These are phyloP conservation scores for Candida khao-thaluensis DNA, from an alignment of 805 yeast genomes.

Conservation along the genomic window DNA sequence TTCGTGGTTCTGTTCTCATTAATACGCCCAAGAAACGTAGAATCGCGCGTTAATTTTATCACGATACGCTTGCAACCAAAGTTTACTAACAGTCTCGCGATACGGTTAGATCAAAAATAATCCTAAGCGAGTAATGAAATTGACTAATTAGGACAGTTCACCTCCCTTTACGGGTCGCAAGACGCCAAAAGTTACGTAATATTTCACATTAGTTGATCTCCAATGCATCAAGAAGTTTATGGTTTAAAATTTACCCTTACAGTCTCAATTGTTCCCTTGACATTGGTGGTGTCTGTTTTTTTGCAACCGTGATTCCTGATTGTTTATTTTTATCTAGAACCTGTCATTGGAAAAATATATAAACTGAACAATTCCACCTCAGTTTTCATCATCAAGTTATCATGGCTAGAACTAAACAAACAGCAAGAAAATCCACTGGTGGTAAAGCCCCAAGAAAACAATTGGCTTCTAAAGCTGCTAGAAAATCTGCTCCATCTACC, in stretches of 20 bases:
- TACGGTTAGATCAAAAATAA: not conserved
- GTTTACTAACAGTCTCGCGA: conserved; percentile 2
- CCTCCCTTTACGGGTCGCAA: not conserved
- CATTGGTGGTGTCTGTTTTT: no score
- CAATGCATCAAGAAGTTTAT: not conserved
- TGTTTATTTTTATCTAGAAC: conserved; percentile 1
- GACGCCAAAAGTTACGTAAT: conserved; percentile 3
- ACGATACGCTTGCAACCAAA: not conserved
- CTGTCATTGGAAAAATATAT: not conserved
- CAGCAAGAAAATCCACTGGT: conserved; percentile 50
- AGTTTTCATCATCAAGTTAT: not conserved
- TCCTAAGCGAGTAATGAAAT: not conserved
- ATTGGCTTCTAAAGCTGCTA: conserved; percentile 49
- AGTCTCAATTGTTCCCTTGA: not conserved
- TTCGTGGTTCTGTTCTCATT: not conserved
- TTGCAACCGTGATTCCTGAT: conserved; percentile 5
- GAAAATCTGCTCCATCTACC: conserved; percentile 47
- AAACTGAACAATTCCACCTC: not conserved
- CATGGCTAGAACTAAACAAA: conserved; percentile 50
- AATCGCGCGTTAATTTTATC: not conserved
- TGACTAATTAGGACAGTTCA: not conserved
- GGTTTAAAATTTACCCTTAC: not conserved
- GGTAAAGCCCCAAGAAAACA: conserved; percentile 51
- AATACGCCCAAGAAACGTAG: not conserved
- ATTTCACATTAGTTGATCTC: not conserved